A percentile compares a stretch with the other conserved stretches of the same genome.
phyloP scores from a whole-genome alignment of 1,284 basidiomycete genomes.

The Tranzscheliella williamsii region DNA sequence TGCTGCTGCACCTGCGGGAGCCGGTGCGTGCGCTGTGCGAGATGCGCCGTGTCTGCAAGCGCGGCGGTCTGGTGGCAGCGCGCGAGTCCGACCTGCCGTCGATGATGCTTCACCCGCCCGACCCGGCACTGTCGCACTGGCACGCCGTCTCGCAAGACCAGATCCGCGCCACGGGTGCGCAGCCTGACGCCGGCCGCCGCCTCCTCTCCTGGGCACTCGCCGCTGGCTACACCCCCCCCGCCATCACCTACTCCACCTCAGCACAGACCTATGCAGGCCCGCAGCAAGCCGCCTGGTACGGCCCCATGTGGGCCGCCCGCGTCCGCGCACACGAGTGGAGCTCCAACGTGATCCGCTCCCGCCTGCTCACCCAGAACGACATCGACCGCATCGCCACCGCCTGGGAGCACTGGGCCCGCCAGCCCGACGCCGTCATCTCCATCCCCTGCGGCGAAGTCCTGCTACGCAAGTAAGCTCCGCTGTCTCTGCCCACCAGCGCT shows the following conservation, averaged over 20 bases:
- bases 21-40: conserved; percentile 15
- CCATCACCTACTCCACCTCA: conserved; percentile 20
- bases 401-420: conserved; percentile 13
- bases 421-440: conserved; percentile 11
- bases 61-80: conserved; percentile 16
- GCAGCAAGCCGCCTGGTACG: conserved; percentile 18
- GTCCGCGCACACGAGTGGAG: conserved; percentile 13
- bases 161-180: conserved; percentile 16
- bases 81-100: conserved; percentile 18
- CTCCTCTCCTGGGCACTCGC: conserved; percentile 23
- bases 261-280: conserved; percentile 19
- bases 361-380: conserved; percentile 4
- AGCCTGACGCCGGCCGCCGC: conserved; percentile 23
- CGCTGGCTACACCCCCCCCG: conserved; percentile 9
- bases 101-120: conserved; percentile 7
- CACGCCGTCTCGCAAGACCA: conserved; percentile 2
- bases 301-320: conserved; percentile 21
- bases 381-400: conserved; percentile 8
- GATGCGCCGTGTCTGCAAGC: conserved; percentile 31
- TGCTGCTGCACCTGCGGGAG: conserved; percentile 24
- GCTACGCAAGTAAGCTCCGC: conserved; percentile 9
- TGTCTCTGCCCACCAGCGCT: no score
- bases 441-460: conserved; percentile 28
- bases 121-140: conserved; percentile 8
- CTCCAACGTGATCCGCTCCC: conserved; percentile 13